Conservation (phyloP, 345 rosid genomes). For the Eucalyptus sideroxylon region DNA sequence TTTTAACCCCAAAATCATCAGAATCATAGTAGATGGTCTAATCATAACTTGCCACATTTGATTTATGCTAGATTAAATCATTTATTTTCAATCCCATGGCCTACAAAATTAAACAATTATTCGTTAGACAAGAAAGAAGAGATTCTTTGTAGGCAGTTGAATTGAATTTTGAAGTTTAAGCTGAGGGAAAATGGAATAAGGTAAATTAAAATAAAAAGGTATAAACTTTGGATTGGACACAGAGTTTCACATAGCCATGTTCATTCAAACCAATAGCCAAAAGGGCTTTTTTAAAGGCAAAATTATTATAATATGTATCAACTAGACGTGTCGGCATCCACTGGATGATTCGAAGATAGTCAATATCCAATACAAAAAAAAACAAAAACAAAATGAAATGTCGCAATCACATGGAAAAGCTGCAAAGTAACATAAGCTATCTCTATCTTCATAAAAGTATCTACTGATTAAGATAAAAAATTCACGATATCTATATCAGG, state of each 20-base stretch:
- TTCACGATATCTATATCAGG: not conserved
- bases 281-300: not conserved
- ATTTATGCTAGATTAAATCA: not conserved
- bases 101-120: not conserved
- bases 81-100: not conserved
- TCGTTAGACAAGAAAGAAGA: not conserved
- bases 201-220: not conserved
- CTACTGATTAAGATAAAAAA: not conserved
- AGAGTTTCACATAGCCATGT: not conserved
- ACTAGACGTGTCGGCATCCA: not conserved
- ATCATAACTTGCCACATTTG: not conserved
- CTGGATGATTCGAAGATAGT: not conserved
- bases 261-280: not conserved
- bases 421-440: not conserved
- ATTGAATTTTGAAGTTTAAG: not conserved
- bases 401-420: not conserved
- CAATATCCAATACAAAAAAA: not conserved
- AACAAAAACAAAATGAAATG: not conserved
- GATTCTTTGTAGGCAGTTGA: not conserved
- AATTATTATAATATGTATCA: not conserved
- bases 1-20: not conserved
- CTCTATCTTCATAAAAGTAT: not conserved
- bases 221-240: not conserved
- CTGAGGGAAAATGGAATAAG: not conserved
- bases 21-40: not conserved